Base-by-base conservation (phyloP, 345 rosid genomes). In the Clarkia xantiana region DNA sequence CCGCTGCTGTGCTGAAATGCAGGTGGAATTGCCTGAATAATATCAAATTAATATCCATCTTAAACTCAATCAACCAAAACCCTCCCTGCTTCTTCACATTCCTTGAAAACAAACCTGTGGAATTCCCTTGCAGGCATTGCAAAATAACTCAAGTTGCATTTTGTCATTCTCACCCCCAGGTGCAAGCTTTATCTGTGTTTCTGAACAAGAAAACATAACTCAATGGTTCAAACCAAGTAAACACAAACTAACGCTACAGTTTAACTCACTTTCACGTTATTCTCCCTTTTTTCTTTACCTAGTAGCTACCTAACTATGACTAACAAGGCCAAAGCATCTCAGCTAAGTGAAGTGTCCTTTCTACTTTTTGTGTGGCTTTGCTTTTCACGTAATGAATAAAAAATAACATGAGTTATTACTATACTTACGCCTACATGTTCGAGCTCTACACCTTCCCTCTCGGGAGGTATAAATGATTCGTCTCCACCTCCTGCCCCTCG, bases 91-190 rank as follows among this genome's bases (percentile, higher is more conserved):
- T n/a, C n/a, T n/a, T n/a, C n/a, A n/a, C n/a, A 51, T 25, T 19
- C 50, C 12, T 47, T 41, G 12, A n/a, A n/a, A n/a, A n/a, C 11
- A 39, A 77, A 86, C 98, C 94, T 70, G 93, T 18, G 95, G 75
- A 57, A 84, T 84, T 67, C 98, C 96, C 71, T 84, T 86, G 82
- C 99, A 93, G 25, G 95, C 88, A 71, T 93, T 76, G 59, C 84
- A 87, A 64, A 93, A 93, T 78, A 72, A 70, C 67, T 78, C 75
- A 41, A 93, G 80, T 63, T 87, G 95, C 64, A 76, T 79, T 44
- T 55, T 69, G 62, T 84, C 95, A 49, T 79, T 71, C 71, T 80
- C 99, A 48, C 57, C 74, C 42, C 73, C 80, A 18, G 99, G 70
- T 29, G 86, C 82, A 14, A 93, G 86, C 72, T 74, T 87, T 41